Conservation (phyloP, 345 rosid genomes). For the Gossypioides kirkii region DNA sequence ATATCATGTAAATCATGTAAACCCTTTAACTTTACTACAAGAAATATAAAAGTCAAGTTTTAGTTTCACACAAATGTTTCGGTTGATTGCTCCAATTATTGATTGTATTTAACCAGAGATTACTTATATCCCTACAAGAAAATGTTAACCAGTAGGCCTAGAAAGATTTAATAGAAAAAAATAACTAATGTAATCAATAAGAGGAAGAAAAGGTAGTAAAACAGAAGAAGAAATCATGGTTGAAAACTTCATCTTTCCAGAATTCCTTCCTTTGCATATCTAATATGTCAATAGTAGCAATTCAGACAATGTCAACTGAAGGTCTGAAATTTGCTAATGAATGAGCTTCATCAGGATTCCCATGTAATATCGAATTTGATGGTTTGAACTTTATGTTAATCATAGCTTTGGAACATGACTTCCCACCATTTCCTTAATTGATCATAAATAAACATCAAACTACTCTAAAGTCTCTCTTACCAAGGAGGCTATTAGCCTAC, state of each 20-base stretch:
- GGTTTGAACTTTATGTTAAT: background rate
- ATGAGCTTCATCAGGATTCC: background rate
- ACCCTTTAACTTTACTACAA: background rate
- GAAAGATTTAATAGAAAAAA: background rate
- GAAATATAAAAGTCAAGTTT: background rate
- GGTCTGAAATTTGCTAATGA: background rate
- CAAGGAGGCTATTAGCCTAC: background rate
- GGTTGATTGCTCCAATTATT: background rate
- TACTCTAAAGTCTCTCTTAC: background rate
- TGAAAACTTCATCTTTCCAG: background rate
- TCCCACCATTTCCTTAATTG: background rate
- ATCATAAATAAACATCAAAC: background rate
- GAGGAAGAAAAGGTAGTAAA: background rate
- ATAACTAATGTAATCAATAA: background rate
- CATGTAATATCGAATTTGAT: background rate
- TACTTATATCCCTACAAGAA: background rate
- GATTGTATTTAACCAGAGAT: background rate
- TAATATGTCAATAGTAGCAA: background rate
- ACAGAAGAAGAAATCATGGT: background rate
- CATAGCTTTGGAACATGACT: background rate
- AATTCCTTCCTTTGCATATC: background rate
- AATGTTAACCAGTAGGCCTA: background rate
- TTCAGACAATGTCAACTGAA: background rate
- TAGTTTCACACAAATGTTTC: slow-evolving; percentile 3
- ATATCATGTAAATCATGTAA: background rate